Evolutionary conservation across 257 asterid species (phyloP), one percentile per base, ranked within the genome.

Genomic region (Craterostigma plantagineum): DNA sequence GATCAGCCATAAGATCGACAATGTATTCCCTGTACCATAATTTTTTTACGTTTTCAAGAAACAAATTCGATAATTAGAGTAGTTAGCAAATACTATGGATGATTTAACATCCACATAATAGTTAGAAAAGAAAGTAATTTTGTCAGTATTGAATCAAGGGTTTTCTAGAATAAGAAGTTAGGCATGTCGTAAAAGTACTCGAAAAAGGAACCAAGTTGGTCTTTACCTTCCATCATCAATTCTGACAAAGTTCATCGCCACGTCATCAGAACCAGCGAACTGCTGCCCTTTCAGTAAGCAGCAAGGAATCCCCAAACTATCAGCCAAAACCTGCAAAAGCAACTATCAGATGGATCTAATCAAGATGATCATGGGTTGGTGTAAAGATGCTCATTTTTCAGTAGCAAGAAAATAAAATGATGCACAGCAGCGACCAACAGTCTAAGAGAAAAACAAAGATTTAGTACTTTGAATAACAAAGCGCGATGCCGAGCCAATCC

Each of bases 401-500:
- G 30, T 23, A 23, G 30, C 30, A 23, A 23, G 30, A 23, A 23
- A 23, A 23, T 6, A 2, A 23, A 6, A 23, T 2, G 30, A 23
- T 23, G 30, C 30, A 42, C 18, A 34, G 34, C 11, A 52, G 14
- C 18, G 18, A 2, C 11, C 9, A 34, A 16, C 48, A 36, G 42
- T 34, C 53, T 16, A 46, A 16, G 8, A 45, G 18, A n/a, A 40
- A 14, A 40, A n/a, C n/a, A n/a, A n/a, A n/a, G n/a, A n/a, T n/a
- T 43, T 16, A 14, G 13, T 73, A 87, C 98, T 95, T 87, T 87
- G 63, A 87, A 87, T 53, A 87, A 54, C 66, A 87, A 64, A n/a
- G 98, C 95, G 45, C 98, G 86, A 45, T 87, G 98, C 55, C 98
- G 98, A 64, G 98, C 82, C 71, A 87, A 45, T 33, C 98, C 98